Conservation (phyloP, 768 basidiomycete genomes). For the Rhizopogon vinicolor region DNA sequence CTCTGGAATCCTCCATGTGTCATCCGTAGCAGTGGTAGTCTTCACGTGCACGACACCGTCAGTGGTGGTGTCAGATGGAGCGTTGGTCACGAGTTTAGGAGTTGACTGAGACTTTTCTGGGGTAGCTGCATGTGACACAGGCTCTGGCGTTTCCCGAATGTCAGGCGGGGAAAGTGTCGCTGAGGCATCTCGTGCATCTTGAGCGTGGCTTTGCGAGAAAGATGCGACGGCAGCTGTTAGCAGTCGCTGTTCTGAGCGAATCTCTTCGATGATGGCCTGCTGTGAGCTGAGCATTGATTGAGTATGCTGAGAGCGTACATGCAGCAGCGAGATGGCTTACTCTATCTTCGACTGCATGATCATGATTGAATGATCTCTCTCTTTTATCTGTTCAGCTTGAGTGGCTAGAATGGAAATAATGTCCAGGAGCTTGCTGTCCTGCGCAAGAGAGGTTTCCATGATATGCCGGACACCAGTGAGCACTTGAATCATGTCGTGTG, state of each 20-base stretch:
- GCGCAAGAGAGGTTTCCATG: not conserved
- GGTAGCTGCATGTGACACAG: not conserved
- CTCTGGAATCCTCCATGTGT: not conserved
- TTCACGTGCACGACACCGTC: no score
- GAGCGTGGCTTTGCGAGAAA: not conserved
- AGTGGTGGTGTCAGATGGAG: not conserved
- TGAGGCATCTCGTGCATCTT: not conserved
- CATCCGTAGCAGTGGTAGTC: not conserved
- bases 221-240: not conserved
- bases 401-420: not conserved
- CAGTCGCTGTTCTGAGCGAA: not conserved
- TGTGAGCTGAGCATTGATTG: not conserved
- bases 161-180: not conserved
- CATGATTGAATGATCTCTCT: not conserved
- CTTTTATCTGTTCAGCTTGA: not conserved
- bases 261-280: not conserved
- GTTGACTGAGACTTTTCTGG: not conserved
- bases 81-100: not conserved
- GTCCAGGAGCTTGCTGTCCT: not conserved
- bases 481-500: not conserved
- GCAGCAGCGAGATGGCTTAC: not conserved
- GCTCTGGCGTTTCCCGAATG: not conserved
- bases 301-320: not conserved
- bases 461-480: not conserved
- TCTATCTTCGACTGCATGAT: not conserved